Percentiles rank a stretch among this genome's conserved stretches.
Conservation (phyloP, 2,329 filamentous ascomycete genomes). For the Colletotrichum godetiae region DNA sequence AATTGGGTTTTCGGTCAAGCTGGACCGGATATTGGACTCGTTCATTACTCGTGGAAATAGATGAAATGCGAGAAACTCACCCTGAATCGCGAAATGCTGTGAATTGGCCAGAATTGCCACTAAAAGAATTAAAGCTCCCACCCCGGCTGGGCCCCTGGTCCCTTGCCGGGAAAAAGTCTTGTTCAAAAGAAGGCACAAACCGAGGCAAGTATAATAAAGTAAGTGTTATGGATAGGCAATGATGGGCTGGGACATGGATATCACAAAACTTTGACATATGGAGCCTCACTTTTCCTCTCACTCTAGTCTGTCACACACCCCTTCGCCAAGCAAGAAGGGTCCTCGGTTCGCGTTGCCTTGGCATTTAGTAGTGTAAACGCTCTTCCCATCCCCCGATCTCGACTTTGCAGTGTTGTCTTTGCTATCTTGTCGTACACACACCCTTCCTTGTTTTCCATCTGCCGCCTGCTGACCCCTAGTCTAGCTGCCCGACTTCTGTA, state of each 20-base stretch:
- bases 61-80: not conserved
- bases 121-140: not conserved
- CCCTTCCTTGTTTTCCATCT: not conserved
- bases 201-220: not conserved
- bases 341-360: conserved; percentile 26
- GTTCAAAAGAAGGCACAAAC: not conserved
- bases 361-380: not conserved
- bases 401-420: not conserved
- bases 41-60: not conserved
- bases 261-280: not conserved
- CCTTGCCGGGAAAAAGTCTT: not conserved
- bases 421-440: not conserved
- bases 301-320: not conserved
- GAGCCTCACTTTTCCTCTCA: not conserved
- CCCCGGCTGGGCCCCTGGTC: not conserved
- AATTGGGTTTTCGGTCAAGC: not conserved
- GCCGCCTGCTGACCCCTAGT: not conserved
- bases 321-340: conserved; percentile 2
- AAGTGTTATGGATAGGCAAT: not conserved
- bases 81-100: not conserved
- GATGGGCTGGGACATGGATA: not conserved
- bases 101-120: not conserved
- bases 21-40: not conserved
- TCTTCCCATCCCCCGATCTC: not conserved
- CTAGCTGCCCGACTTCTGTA: not conserved